Conservation (phyloP, 331 rosid genomes). For the Pyrus hybrid region DNA sequence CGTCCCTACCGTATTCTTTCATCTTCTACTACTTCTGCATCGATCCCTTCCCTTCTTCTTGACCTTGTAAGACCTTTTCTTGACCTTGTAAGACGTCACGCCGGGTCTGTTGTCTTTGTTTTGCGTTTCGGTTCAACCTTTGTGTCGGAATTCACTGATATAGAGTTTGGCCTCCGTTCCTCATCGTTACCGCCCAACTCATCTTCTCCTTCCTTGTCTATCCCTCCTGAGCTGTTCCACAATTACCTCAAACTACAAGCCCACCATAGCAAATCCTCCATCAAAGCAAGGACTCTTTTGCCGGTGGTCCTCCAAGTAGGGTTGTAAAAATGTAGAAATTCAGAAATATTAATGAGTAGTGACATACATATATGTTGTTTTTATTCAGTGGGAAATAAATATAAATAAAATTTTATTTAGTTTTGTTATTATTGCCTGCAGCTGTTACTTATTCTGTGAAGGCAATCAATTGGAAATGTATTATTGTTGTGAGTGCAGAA, state of each 20-base stretch:
- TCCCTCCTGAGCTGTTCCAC: slow-evolving; percentile 94
- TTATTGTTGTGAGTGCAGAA: slow-evolving; percentile 51
- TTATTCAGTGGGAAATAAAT: not conserved
- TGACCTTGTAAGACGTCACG: slow-evolving; percentile 90
- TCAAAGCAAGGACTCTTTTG: not conserved
- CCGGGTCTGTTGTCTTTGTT: slow-evolving; percentile 7
- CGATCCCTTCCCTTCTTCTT: slow-evolving; percentile 41
- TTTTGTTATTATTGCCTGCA: not conserved
- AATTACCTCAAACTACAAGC: not conserved
- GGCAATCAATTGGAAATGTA: too few relatives aligned
- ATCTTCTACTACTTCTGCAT: too few relatives aligned
- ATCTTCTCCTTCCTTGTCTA: slow-evolving; percentile 91
- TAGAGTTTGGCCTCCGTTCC: slow-evolving; percentile 17
- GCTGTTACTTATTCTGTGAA: not conserved
- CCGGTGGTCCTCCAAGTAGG: not conserved
- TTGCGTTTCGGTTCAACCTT: not conserved
- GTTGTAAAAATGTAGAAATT: not conserved
- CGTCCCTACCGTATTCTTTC: not conserved
- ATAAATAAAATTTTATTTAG: not conserved
- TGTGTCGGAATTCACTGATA: slow-evolving; percentile 18
- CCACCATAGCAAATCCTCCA: not conserved
- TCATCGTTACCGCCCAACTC: slow-evolving; percentile 49
- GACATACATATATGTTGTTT: not conserved
- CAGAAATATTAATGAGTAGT: not conserved
- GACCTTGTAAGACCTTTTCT: slow-evolving; percentile 99